phyloP scores from a whole-genome alignment of 192 early-diverging fungal genomes.

The Coemansia sp. region DNA sequence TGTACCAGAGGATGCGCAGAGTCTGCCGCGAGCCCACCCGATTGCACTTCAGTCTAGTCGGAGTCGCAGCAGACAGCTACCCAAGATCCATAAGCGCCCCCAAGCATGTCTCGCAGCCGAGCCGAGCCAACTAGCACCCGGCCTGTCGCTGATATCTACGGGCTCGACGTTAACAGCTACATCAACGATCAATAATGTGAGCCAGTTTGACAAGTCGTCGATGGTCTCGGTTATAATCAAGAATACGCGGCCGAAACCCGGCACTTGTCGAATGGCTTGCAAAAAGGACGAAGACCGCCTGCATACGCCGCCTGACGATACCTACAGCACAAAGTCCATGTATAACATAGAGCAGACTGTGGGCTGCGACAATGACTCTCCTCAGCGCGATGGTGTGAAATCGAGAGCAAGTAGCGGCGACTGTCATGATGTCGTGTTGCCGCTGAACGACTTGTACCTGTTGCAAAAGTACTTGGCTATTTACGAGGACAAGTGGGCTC shows the following conservation, averaged over 20 bases:
- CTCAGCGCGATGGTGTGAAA: not conserved
- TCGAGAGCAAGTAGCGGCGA: not conserved
- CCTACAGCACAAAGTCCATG: slow-evolving; percentile 35
- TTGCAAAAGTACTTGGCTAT: slow-evolving; percentile 46
- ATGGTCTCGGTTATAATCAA: not conserved
- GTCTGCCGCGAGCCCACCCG: not conserved
- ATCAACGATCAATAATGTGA: not conserved
- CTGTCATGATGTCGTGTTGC: slow-evolving; percentile 17
- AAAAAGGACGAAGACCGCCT: not conserved
- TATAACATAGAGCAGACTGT: slow-evolving; percentile 11
- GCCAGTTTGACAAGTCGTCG: not conserved
- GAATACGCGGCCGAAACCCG: not conserved
- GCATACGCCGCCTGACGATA: not conserved
- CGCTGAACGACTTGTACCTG: slow-evolving; percentile 48
- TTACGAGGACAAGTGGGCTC: slow-evolving; percentile 38
- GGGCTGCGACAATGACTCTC: not conserved
- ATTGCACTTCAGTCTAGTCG: not conserved
- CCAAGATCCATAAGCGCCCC: not conserved
- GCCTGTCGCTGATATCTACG: not conserved
- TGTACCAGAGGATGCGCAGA: not conserved
- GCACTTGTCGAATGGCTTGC: not conserved
- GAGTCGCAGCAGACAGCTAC: not conserved
- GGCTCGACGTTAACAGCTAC: not conserved
- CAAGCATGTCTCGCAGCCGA: not conserved
- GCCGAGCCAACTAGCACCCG: not conserved